Base-by-base conservation (phyloP, 305 asterid genomes). In the Solanum hybrid region DNA sequence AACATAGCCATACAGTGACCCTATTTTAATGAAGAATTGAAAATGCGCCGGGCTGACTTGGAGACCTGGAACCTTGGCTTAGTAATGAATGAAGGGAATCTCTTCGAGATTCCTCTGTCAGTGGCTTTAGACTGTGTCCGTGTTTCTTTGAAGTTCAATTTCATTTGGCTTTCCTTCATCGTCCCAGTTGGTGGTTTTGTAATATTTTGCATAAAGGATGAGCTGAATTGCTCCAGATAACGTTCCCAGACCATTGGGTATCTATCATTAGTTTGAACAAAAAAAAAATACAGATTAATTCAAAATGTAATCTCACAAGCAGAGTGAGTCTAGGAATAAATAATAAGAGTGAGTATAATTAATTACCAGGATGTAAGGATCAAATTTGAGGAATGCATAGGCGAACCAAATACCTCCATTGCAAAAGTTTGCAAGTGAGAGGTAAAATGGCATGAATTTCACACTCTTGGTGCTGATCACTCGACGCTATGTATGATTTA, bases 391-490 rank as follows among this genome's bases (percentile, higher is more conserved):
- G 93, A 93, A 87, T 2, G 98, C 96, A 76, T 96, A 96, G 20
- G 90, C 27, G 79, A 93, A 88, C 99, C 99, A 96, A 32, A 93
- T 89, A 2, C 89, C 11, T 22, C 98, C 99, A 72, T 96, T 96
- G 1, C 85, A 64, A 9, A 96, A 94, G 91, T 91, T 94, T 72
- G 97, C 95, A 2, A 96, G 90, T 37, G 98, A 94, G 1, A 96
- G 90, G 17, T 51, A 88, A 88, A 96, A 93, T 1, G 99, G 99
- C 99, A 96, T 94, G 93, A 78, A 96, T 89, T 95, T 96, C 20
- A 96, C 99, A 82, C 99, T 96, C 93, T 96, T 96, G 10, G 98
- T 94, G 77, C 13, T 71, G 89, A 96, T 93, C 29, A 96, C 99
- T 42, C 93, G 75, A 27, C 38, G 37, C 88, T 38, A 34, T 2